These are phyloP conservation scores for Elaeis guineensis DNA, from an alignment of 176 grass and related monocot species.

Conservation along the genomic window DNA sequence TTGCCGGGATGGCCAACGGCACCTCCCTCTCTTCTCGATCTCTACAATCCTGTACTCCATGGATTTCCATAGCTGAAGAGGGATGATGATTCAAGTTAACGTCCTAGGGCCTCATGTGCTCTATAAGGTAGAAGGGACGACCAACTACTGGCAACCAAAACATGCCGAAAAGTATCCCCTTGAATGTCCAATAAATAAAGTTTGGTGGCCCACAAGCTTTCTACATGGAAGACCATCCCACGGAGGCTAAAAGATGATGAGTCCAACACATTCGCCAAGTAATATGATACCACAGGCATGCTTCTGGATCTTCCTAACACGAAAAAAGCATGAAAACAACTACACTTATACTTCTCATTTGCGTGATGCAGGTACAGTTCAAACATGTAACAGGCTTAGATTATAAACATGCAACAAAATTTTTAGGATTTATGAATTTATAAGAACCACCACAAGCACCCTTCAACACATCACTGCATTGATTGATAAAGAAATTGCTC, in stretches of 20 bases:
- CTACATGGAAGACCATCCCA: background rate
- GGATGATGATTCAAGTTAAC: background rate
- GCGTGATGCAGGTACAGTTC: no score
- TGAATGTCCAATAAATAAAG: conserved; percentile 6
- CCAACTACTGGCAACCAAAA: conserved; percentile 62
- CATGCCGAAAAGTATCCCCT: conserved; percentile 40
- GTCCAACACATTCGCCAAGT: background rate
- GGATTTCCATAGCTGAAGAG: conserved; percentile 57
- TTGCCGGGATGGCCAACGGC: conserved; percentile 18
- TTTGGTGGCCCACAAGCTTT: conserved; percentile 81
- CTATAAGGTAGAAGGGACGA: conserved; percentile 16
- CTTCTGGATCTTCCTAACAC: no score
- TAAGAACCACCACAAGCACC: no score
- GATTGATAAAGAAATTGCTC: no score
- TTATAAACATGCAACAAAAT: no score
- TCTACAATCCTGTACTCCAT: background rate
- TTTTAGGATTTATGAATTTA: no score
- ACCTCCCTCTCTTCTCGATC: conserved; percentile 26
- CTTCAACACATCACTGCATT: no score
- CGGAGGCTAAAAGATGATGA: background rate
- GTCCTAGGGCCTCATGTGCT: background rate
- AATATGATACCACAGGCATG: background rate
- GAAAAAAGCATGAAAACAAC: no score
- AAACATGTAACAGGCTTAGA: no score
- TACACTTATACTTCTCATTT: no score